Evolutionary conservation across 2,329 filamentous ascomycete genomes (phyloP).

Genomic region (Ophiostoma quercus): DNA sequence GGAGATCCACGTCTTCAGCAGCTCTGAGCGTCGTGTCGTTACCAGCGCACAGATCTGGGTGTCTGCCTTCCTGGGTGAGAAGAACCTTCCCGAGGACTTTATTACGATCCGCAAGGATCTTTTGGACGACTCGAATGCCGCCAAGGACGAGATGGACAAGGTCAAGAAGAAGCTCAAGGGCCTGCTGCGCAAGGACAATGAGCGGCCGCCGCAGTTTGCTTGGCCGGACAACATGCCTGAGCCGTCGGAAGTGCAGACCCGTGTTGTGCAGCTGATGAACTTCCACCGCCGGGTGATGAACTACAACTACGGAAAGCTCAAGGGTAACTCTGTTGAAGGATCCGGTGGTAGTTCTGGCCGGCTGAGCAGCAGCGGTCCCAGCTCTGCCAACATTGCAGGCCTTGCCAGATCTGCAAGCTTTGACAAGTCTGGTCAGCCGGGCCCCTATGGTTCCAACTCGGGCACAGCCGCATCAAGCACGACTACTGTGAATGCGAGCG

Average conservation of each 20-base stretch:
- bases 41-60: slow-evolving; percentile 97
- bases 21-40: slow-evolving; percentile 88
- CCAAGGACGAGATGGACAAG: slow-evolving; percentile 99
- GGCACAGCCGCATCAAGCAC: background rate
- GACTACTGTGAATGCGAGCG: background rate
- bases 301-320: slow-evolving; percentile 80
- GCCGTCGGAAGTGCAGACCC: slow-evolving; percentile 83
- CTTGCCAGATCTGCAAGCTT: background rate
- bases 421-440: slow-evolving; percentile 10
- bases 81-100: slow-evolving; percentile 77
- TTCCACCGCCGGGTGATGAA: slow-evolving; percentile 95
- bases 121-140: slow-evolving; percentile 93
- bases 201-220: slow-evolving; percentile 92
- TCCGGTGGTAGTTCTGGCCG: background rate
- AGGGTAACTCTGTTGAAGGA: slow-evolving; percentile 38
- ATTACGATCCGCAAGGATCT: slow-evolving; percentile 92
- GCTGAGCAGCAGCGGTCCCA: slow-evolving; percentile 4
- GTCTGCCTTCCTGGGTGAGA: slow-evolving; percentile 77
- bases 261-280: slow-evolving; percentile 94
- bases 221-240: slow-evolving; percentile 95
- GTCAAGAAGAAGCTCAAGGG: slow-evolving; percentile 99
- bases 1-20: slow-evolving; percentile 91
- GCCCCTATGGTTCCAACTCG: slow-evolving; percentile 1
- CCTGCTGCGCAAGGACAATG: slow-evolving; percentile 82
- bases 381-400: background rate